Evolutionary conservation across 1,284 basidiomycete species (phyloP), one percentile per base, ranked within the genome.

Genomic region (Tetrapyrgos nigripes): DNA sequence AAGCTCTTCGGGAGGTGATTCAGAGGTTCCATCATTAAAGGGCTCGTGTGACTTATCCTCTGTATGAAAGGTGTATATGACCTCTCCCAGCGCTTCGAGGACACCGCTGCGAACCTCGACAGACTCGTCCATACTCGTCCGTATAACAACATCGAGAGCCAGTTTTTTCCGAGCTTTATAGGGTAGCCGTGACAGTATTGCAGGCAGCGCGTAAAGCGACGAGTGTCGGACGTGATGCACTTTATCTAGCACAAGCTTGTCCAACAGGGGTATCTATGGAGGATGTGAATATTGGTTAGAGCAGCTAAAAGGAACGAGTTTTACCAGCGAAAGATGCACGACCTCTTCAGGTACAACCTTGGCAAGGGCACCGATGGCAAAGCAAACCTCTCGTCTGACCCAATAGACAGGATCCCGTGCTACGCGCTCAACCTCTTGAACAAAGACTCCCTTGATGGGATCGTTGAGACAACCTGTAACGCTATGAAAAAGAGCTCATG

Each of bases 171-270:
- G 85, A 55, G 83, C 74, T 13, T 74, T 67, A 4, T 80, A 76
- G 1, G 82, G 68, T 17, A 97, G 80, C 10, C 91, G 86, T 43
- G 87, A 80, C 48, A 93, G 83, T 52, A 97, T 80, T 2, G 90
- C 86, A 1, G 96, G 94, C 11, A 98, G 80, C 1, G 93, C 91
- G 63, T 95, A 92, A 43, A 97, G 84, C 1, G 93, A 89, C 3
- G 95, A 94, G 72, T 97, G 92, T 26, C 95, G 87, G 48, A 98
- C 96, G 58, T 96, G 90, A 83, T 90, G 92, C 19, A 86, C 82
- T 21, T 83, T 66, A 74, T 98, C 96, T 58, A 79, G 76, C 52
- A 88, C 83, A 57, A 96, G 82, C 9, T 71, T 70, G 67, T 93
- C 84, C 68, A 96, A 93, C 1, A 96, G 76, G 1, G 93, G 91